These are phyloP conservation scores for Aquilaria sinensis DNA, from an alignment of 345 rosid genomes.

Conservation along the genomic window DNA sequence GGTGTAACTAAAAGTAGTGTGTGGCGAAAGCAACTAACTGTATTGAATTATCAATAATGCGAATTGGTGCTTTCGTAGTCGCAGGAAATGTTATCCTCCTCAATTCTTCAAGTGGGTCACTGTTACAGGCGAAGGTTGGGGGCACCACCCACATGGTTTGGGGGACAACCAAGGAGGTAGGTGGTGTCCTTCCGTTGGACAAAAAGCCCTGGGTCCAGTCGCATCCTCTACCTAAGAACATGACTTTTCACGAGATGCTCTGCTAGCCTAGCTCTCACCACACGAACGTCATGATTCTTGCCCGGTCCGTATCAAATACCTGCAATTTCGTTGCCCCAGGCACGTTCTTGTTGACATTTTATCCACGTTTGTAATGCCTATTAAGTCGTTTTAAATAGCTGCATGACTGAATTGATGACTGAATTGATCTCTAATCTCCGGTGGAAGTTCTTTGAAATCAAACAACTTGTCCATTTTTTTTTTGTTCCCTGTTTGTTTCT, in stretches of 20 bases:
- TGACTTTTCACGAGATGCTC: constrained; percentile 37
- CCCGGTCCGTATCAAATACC: background rate
- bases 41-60: too few species aligned
- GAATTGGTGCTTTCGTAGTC: too few species aligned
- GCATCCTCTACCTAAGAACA: constrained; percentile 40
- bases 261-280: constrained; percentile 23
- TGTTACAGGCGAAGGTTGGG: constrained; percentile 8
- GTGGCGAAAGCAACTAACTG: too few species aligned
- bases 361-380: too few species aligned
- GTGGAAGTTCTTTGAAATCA: constrained; percentile 2
- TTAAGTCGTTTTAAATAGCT: too few species aligned
- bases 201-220: constrained; percentile 15
- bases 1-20: too few species aligned
- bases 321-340: too few species aligned
- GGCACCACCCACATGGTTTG: constrained; percentile 23
- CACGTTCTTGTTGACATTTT: too few species aligned
- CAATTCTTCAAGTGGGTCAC: constrained; percentile 12
- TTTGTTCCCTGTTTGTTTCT: background rate
- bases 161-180: constrained; percentile 20
- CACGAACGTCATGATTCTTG: background rate
- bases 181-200: constrained; percentile 9
- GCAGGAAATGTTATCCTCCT: background rate
- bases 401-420: background rate
- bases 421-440: constrained; percentile 1
- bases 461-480: too few species aligned